Conservation (phyloP, 805 yeast species). For the Pichia nakasei region DNA sequence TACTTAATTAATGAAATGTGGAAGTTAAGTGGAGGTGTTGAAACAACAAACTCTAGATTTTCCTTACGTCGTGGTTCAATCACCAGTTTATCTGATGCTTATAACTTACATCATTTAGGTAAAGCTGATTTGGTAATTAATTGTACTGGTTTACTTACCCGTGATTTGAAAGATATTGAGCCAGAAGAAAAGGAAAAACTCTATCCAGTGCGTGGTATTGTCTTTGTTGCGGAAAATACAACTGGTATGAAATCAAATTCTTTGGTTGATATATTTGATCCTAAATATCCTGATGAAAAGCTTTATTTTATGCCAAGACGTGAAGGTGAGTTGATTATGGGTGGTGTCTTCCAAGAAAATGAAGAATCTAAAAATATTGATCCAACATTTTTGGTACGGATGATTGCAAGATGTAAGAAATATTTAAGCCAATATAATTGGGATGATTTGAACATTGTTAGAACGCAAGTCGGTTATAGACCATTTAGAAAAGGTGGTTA, state of each 20-base stretch:
- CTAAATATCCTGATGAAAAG: conserved; percentile 29
- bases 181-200: conserved; percentile 17
- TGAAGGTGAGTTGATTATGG: conserved; percentile 61
- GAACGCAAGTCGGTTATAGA: conserved; percentile 53
- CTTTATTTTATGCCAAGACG: conserved; percentile 57
- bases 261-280: conserved; percentile 16
- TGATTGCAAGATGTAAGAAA: conserved; percentile 35
- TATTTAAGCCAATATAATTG: conserved; percentile 32
- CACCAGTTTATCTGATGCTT: conserved; percentile 39
- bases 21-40: conserved; percentile 6
- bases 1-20: conserved; percentile 26
- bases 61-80: conserved; percentile 33
- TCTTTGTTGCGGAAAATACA: conserved; percentile 41
- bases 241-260: conserved; percentile 22
- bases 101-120: conserved; percentile 30
- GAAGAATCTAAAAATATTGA: conserved; percentile 26
- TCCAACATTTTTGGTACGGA: conserved; percentile 36
- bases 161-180: conserved; percentile 34
- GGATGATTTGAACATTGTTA: conserved; percentile 34
- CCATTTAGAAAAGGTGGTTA: conserved; percentile 58
- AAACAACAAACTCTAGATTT: conserved; percentile 33
- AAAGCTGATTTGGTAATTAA: conserved; percentile 46
- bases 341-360: conserved; percentile 34
- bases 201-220: conserved; percentile 53
- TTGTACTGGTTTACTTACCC: conserved; percentile 45